Conservation (phyloP, 208 protist species). For the Crithidia thermophila region DNA sequence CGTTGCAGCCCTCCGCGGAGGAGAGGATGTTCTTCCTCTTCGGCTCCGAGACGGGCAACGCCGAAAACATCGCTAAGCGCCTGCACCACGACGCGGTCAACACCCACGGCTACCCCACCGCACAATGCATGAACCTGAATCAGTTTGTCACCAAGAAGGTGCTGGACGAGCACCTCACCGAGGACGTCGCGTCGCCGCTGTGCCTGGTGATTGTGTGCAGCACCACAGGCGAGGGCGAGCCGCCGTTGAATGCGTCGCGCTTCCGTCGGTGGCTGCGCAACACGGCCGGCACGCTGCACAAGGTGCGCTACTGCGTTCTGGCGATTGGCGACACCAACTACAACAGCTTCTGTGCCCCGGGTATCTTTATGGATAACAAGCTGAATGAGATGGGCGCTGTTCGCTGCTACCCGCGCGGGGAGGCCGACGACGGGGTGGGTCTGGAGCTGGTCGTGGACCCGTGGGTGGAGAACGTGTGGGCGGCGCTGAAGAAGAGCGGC, state of each 20-base stretch:
- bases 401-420: slow-evolving; percentile 61
- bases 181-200: slow-evolving; percentile 22
- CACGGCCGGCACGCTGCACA: slow-evolving; percentile 33
- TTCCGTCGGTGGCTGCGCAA: slow-evolving; percentile 69
- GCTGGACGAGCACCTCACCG: slow-evolving; percentile 32
- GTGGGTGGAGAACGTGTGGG: slow-evolving; percentile 55
- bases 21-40: slow-evolving; percentile 54
- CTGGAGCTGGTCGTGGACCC: slow-evolving; percentile 74
- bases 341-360: slow-evolving; percentile 71
- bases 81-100: slow-evolving; percentile 51
- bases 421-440: slow-evolving; percentile 76
- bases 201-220: slow-evolving; percentile 71
- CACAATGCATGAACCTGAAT: slow-evolving; percentile 52
- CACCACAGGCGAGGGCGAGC: slow-evolving; percentile 79
- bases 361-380: slow-evolving; percentile 60
- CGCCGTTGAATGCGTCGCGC: slow-evolving; percentile 70
- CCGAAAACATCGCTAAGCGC: slow-evolving; percentile 60
- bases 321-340: slow-evolving; percentile 84
- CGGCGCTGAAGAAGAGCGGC: slow-evolving; percentile 21
- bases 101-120: slow-evolving; percentile 20
- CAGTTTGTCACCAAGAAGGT: slow-evolving; percentile 37
- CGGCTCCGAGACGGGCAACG: slow-evolving; percentile 71
- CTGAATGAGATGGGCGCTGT: slow-evolving; percentile 50
- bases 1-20: not conserved
- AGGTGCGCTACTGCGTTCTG: slow-evolving; percentile 57